Conservation (phyloP, 129 eudicot genomes). For the Helianthus annuus region HanXRQr2.0-SUNRISE NC_035435.2:151285376-151285875, state of each 20-base stretch:
- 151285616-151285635: conserved; percentile 64
- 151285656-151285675: not conserved
- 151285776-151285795: too few relatives aligned
- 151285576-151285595: conserved; percentile 50
- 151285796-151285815: too few relatives aligned
- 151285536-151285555: conserved; percentile 42
- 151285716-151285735: not conserved
- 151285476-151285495: conserved; percentile 55
- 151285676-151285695: not conserved
- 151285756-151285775: not conserved
- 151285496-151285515: conserved; percentile 51
- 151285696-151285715: not conserved
- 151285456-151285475: conserved; percentile 56
- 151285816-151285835: not conserved
- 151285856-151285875: not conserved
- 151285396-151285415: conserved; percentile 63
- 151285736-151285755: not conserved
- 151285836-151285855: not conserved
- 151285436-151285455: conserved; percentile 68
- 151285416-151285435: conserved; percentile 81
- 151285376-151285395: conserved; percentile 72
- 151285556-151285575: conserved; percentile 55
- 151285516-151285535: conserved; percentile 35
- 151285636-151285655: conserved; percentile 14
- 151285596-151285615: conserved; percentile 37